phyloP scores from a whole-genome alignment of 192 early-diverging fungal genomes.

The Diversispora eburnea region DNA sequence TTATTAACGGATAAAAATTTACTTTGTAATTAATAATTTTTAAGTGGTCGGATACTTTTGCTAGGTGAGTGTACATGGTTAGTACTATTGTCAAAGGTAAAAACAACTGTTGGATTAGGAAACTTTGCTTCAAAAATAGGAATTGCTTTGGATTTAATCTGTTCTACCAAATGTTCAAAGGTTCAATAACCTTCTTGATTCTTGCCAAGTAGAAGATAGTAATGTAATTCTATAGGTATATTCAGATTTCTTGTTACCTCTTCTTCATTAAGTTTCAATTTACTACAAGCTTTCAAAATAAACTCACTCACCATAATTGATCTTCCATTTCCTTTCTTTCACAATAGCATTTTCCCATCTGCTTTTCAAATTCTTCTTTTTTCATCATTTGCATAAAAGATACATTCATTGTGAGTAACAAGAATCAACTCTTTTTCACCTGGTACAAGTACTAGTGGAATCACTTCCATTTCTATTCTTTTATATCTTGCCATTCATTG shows the following conservation, averaged over 20 bases:
- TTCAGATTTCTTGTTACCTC: neutral
- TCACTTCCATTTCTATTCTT: slow-evolving; percentile 4
- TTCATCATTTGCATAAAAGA: slow-evolving; percentile 6
- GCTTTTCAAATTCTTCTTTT: slow-evolving; percentile 12
- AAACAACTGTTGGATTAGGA: neutral
- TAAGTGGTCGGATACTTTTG: too few relatives aligned
- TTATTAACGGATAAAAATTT: too few relatives aligned
- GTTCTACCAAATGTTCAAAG: slow-evolving; percentile 11
- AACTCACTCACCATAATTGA: slow-evolving; percentile 10
- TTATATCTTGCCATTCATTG: slow-evolving; percentile 11
- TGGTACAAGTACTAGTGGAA: neutral
- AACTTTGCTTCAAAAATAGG: slow-evolving; percentile 14
- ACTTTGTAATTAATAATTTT: too few relatives aligned
- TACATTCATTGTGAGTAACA: neutral
- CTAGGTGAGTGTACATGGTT: too few relatives aligned
- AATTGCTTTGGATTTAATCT: slow-evolving; percentile 6
- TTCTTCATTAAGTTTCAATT: neutral
- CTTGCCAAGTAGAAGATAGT: slow-evolving; percentile 6
- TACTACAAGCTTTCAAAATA: neutral
- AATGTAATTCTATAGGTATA: neutral
- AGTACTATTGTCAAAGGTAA: slow-evolving; percentile 30
- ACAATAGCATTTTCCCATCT: neutral
- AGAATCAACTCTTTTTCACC: slow-evolving; percentile 1
- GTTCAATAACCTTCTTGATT: slow-evolving; percentile 7
- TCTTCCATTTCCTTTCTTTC: slow-evolving; percentile 1